Evolutionary conservation across 2,329 filamentous ascomycete species (phyloP).

Genomic region (Cladosporium sp.): DNA sequence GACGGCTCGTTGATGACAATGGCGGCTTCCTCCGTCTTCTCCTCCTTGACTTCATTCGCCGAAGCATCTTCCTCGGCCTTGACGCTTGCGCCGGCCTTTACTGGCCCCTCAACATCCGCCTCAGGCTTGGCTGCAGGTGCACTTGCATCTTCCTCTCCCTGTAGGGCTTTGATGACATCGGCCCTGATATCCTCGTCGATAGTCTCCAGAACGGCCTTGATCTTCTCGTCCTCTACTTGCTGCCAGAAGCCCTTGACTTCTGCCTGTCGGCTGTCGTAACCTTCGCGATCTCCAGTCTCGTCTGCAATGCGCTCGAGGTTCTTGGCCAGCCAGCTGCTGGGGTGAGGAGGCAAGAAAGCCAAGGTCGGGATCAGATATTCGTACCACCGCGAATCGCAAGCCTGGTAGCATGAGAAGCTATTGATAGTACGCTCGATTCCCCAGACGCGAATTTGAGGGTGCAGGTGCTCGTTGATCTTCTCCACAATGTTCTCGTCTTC

Average conservation of each 20-base stretch:
- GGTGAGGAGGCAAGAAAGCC: constrained; percentile 88
- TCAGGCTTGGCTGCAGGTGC: constrained; percentile 32
- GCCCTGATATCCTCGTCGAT: constrained; percentile 66
- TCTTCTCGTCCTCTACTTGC: constrained; percentile 75
- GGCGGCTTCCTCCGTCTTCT: constrained; percentile 14
- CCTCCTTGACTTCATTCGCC: constrained; percentile 27
- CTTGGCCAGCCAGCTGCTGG: constrained; percentile 79
- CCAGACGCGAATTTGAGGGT: constrained; percentile 91
- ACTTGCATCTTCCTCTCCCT: constrained; percentile 42
- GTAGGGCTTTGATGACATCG: constrained; percentile 64
- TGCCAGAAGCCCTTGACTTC: constrained; percentile 84
- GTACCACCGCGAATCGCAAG: constrained; percentile 94
- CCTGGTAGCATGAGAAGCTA: constrained; percentile 90
- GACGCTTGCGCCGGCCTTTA: constrained; percentile 25
- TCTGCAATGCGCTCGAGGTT: constrained; percentile 78
- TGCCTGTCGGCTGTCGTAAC: constrained; percentile 67
- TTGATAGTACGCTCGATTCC: constrained; percentile 87
- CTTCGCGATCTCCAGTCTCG: constrained; percentile 70
- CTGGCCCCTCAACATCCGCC: constrained; percentile 39
- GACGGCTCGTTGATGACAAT: constrained; percentile 22
- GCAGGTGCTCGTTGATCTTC: constrained; percentile 85
- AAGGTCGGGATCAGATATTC: constrained; percentile 96
- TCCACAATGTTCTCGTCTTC: constrained; percentile 85
- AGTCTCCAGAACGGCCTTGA: constrained; percentile 65
- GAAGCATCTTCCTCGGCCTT: constrained; percentile 18